Evolutionary conservation across 2,329 filamentous ascomycete genomes (phyloP), one percentile per base, ranked within the genome.

Genomic region (Chaetomium globosum): DNA sequence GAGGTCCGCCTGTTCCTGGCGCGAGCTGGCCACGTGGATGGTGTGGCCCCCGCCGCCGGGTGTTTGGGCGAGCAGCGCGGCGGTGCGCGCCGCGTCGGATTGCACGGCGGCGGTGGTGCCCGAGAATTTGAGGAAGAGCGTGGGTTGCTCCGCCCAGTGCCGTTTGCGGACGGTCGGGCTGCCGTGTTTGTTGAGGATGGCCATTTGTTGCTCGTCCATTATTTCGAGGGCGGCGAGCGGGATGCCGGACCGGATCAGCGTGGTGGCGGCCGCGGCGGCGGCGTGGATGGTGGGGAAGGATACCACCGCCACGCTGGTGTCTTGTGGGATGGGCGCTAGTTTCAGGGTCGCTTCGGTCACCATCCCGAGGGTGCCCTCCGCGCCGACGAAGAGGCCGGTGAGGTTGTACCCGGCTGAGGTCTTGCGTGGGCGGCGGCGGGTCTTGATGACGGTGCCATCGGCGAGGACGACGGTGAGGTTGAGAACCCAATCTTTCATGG

Each of bases 401-500:
- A 92, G 78, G 66, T 91, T 90, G 73, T 92, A 91, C 0, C 89
- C 89, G 0, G 89, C 89, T 0, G 87, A 87, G 0, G 85, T 87
- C 74, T 92, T 92, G 16, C 87, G 79, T 2, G 89, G 89, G 4
- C 89, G 80, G 46, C 82, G 80, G 12, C 88, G 80, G 0, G 89
- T 92, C 72, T 90, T 91, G 75, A 92, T 86, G 21, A 89, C 76
- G 23, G 61, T 92, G 26, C 92, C 91, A 75, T 95, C 91, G 1
- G 91, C 89, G 60, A 96, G 82, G 1, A 96, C 91, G 2, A 95
- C 89, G 0, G 91, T 95, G 57, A 96, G 79, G 59, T 87, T 90
- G 10, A 94, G 78, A 1, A 95, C 91, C 91, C 91, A 96, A 74
- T 96, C 92, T 61, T 90, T 86, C 91, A 95, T 95, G 0, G 91